phyloP scores from a whole-genome alignment of 129 eudicot species.

The Escallonia herrerae region DNA sequence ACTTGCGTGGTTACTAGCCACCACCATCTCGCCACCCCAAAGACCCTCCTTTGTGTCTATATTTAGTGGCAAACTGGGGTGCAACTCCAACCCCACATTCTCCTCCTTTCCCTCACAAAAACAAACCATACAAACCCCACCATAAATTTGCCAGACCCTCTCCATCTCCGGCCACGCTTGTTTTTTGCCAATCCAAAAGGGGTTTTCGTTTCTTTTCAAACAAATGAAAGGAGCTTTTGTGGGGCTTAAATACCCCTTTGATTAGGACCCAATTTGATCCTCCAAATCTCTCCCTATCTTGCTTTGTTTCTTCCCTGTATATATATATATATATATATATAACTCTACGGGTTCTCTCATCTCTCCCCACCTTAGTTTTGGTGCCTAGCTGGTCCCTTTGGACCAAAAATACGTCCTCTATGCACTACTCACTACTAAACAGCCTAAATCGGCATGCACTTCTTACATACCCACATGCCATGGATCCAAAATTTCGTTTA shows the following conservation, averaged over 20 bases:
- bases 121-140: conserved; percentile 3
- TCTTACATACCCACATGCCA: no score
- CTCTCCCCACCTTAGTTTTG: background rate
- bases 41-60: conserved; percentile 15
- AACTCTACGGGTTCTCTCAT: background rate
- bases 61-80: conserved; percentile 17
- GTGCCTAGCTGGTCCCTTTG: no score
- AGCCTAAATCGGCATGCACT: no score
- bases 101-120: conserved; percentile 17
- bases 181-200: conserved; percentile 10
- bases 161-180: no score
- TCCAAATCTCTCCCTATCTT: conserved; percentile 7
- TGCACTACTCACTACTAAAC: no score
- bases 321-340: no score
- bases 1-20: conserved; percentile 24
- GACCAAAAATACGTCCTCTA: no score
- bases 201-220: background rate
- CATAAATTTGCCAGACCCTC: background rate
- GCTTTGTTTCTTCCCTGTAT: no score
- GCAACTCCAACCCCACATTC: conserved; percentile 14
- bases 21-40: background rate
- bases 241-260: background rate
- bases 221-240: background rate
- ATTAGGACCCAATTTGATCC: conserved; percentile 21
- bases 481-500: no score